Evolutionary conservation across 2,329 filamentous ascomycete genomes (phyloP).

Genomic region (Emmonsiellopsis sp.): DNA sequence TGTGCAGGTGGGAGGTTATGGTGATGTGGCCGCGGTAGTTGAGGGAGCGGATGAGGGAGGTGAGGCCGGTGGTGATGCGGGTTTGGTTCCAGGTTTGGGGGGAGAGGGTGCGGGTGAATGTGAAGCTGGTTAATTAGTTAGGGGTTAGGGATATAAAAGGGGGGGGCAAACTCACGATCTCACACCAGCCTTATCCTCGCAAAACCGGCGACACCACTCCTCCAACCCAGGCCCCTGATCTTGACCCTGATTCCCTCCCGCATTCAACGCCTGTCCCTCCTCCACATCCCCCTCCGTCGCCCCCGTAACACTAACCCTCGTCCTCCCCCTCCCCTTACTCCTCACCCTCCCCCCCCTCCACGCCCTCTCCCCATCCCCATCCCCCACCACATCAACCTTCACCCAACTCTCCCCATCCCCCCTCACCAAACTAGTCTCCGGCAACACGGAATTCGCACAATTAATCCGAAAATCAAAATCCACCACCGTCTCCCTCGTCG

Average conservation of each 20-base stretch:
- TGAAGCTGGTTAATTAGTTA: slow-evolving; percentile 22
- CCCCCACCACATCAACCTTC: slow-evolving; percentile 15
- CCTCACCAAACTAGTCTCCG: background rate
- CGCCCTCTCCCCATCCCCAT: slow-evolving; percentile 16
- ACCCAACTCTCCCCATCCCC: slow-evolving; percentile 1
- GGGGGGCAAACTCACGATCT: slow-evolving; percentile 24
- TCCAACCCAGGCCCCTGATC: slow-evolving; percentile 9
- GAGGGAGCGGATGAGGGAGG: slow-evolving; percentile 28
- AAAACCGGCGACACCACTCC: slow-evolving; percentile 30
- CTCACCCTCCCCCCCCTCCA: slow-evolving; percentile 20
- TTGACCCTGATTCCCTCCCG: slow-evolving; percentile 16
- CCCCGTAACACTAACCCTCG: background rate
- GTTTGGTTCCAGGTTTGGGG: slow-evolving; percentile 12
- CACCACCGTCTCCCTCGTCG: slow-evolving; percentile 16
- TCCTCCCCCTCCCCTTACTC: slow-evolving; percentile 5
- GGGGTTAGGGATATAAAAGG: background rate
- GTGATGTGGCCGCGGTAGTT: slow-evolving; percentile 28
- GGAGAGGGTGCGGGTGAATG: slow-evolving; percentile 19
- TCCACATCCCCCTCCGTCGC: slow-evolving; percentile 7
- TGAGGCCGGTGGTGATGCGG: slow-evolving; percentile 20
- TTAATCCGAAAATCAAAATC: slow-evolving; percentile 25
- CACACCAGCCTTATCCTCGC: slow-evolving; percentile 23
- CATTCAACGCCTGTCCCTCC: slow-evolving; percentile 8
- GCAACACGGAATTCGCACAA: slow-evolving; percentile 14
- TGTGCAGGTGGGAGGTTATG: slow-evolving; percentile 16